These are phyloP conservation scores for Porphyrellus cyaneotinctus DNA, from an alignment of 768 basidiomycete species.

Conservation along the genomic window DNA sequence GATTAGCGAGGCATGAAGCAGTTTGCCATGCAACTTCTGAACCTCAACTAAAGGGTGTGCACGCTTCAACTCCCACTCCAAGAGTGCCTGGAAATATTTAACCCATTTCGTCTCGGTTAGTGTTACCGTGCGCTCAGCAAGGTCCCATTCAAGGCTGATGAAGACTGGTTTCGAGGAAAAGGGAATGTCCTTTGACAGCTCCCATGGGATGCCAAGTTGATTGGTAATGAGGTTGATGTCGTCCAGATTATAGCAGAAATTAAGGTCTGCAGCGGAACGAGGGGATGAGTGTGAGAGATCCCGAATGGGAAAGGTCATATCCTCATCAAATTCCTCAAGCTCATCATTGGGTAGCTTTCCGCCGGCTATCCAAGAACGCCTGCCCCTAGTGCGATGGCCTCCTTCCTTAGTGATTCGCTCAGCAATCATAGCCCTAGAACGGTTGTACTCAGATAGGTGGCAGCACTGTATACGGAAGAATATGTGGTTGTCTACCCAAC, in stretches of 20 bases:
- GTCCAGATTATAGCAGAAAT: too few species aligned
- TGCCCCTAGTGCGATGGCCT: not conserved
- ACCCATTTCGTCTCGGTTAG: too few species aligned
- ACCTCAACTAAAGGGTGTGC: not conserved
- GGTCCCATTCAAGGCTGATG: too few species aligned
- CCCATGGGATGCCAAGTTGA: too few species aligned
- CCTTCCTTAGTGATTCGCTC: not conserved
- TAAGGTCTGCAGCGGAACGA: too few species aligned
- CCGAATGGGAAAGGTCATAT: not conserved
- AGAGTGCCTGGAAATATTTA: not conserved
- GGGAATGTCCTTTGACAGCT: too few species aligned
- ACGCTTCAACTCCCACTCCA: not conserved
- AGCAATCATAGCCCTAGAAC: not conserved
- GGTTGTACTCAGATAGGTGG: not conserved
- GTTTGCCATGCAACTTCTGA: not conserved
- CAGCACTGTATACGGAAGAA: not conserved
- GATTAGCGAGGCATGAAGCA: not conserved
- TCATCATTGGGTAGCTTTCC: not conserved
- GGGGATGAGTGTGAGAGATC: too few species aligned
- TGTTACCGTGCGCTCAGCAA: too few species aligned
- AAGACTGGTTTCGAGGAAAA: too few species aligned
- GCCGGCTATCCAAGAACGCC: not conserved
- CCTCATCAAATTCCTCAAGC: not conserved
- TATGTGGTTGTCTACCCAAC: not conserved
- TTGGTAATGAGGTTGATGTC: too few species aligned